Evolutionary conservation across 73 alveolate species (phyloP).

Genomic region (Urostyla sp.): DNA sequence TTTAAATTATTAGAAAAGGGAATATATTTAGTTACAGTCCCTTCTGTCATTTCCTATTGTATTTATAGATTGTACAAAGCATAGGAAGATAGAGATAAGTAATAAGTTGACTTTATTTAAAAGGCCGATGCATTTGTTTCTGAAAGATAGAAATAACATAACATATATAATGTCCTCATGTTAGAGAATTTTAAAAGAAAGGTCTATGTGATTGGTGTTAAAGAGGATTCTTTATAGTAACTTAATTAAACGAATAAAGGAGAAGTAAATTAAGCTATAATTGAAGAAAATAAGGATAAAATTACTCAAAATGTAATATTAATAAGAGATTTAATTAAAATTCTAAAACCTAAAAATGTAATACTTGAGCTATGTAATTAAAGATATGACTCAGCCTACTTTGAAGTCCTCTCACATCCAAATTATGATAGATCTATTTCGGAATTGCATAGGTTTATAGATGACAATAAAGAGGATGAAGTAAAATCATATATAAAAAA

Average conservation of each 20-base stretch:
- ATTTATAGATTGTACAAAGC: constrained; percentile 19
- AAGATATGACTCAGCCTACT: constrained; percentile 28
- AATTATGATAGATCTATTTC: constrained; percentile 30
- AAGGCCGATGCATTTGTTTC: too few species aligned
- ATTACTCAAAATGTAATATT: constrained; percentile 8
- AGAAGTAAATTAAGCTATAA: background rate
- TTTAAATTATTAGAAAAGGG: constrained; percentile 11
- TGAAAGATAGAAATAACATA: background rate
- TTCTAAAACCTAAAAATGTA: constrained; percentile 43
- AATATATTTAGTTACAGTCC: constrained; percentile 18
- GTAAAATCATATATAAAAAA: background rate
- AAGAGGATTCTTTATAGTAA: constrained; percentile 30
- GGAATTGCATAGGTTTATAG: constrained; percentile 9
- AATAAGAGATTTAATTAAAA: constrained; percentile 21
- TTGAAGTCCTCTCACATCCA: constrained; percentile 33
- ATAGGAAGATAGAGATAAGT: background rate
- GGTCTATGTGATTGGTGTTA: constrained; percentile 35
- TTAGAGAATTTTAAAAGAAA: constrained; percentile 45
- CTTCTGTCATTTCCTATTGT: constrained; percentile 8
- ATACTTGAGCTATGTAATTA: constrained; percentile 45
- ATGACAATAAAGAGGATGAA: background rate
- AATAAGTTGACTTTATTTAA: too few species aligned
- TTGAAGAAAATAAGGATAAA: background rate
- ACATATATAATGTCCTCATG: background rate
- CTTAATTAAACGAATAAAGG: too few species aligned